Conservation (phyloP, 2,329 filamentous ascomycete species). For the Colletotrichum theobromicola region DNA sequence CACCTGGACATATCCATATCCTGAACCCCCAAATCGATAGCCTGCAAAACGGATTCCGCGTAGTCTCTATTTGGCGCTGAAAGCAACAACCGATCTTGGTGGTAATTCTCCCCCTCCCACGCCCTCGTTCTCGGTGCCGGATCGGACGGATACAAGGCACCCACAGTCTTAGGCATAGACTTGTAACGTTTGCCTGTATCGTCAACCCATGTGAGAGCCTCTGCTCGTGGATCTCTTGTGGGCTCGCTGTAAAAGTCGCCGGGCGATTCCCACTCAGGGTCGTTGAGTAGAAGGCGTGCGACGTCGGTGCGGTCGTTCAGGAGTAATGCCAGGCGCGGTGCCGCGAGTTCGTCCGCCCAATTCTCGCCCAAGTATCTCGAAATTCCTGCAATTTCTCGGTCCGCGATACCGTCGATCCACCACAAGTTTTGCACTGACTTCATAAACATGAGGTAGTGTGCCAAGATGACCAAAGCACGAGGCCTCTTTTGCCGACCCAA, state of each 20-base stretch:
- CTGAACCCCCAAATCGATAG: constrained; percentile 7
- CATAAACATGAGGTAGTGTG: constrained; percentile 56
- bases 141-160: not conserved
- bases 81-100: not conserved
- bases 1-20: constrained; percentile 10
- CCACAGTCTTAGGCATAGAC: constrained; percentile 7
- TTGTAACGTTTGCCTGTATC: constrained; percentile 17
- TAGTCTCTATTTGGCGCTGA: not conserved
- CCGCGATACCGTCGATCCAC: constrained; percentile 55
- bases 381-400: constrained; percentile 52
- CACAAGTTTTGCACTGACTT: constrained; percentile 49
- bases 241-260: not conserved
- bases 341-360: constrained; percentile 45
- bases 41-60: not conserved
- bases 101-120: not conserved
- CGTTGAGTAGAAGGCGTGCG: constrained; percentile 47
- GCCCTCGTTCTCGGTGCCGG: not conserved
- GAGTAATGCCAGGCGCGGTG: constrained; percentile 43
- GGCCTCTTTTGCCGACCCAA: constrained; percentile 46
- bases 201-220: constrained; percentile 22
- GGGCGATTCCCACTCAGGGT: constrained; percentile 46
- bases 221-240: not conserved
- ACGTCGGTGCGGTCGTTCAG: constrained; percentile 38
- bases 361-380: constrained; percentile 39
- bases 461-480: constrained; percentile 56